These are phyloP conservation scores for Limonomyces culmigenus DNA, from an alignment of 1,284 basidiomycete genomes.

Conservation along the genomic window DNA sequence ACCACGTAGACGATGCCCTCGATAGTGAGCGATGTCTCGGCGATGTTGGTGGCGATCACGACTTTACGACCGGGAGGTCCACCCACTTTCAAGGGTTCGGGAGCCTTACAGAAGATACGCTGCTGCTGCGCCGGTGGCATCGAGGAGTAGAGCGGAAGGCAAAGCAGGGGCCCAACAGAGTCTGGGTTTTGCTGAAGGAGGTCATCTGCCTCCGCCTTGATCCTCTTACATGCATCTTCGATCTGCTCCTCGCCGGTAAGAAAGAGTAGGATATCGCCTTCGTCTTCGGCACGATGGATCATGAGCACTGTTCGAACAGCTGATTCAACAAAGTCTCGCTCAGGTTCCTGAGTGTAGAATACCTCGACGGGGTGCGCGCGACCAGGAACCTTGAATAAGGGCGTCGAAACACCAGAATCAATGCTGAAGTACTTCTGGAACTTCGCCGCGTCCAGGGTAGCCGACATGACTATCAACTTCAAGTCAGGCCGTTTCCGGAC, in stretches of 20 bases:
- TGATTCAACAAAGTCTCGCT: conserved; percentile 94
- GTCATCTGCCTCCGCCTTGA: conserved; percentile 80
- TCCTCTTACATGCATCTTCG: conserved; percentile 90
- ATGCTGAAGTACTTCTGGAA: conserved; percentile 93
- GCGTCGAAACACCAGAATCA: conserved; percentile 33
- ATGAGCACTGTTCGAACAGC: conserved; percentile 93
- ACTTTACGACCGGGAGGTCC: conserved; percentile 87
- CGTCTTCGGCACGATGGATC: conserved; percentile 94
- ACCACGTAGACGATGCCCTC: conserved; percentile 99
- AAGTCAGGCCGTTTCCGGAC: conserved; percentile 75
- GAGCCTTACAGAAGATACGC: conserved; percentile 85
- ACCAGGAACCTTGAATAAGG: conserved; percentile 91
- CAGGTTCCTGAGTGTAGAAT: conserved; percentile 93
- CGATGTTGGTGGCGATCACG: conserved; percentile 94
- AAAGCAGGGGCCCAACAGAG: conserved; percentile 72
- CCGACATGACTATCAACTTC: conserved; percentile 98
- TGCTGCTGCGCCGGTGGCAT: conserved; percentile 90
- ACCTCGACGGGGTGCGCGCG: conserved; percentile 93
- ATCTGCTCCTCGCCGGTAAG: conserved; percentile 98
- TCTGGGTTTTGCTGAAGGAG: conserved; percentile 53
- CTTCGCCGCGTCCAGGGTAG: conserved; percentile 92
- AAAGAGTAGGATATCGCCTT: conserved; percentile 89
- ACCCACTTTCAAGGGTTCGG: conserved; percentile 38
- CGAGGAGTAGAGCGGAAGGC: conserved; percentile 42
- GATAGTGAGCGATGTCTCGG: conserved; percentile 95